Percentiles rank a stretch among this genome's conserved stretches.
Evolutionary conservation across 139 green algal genomes (phyloP).

Genomic region (Coelastrella sp.): DNA sequence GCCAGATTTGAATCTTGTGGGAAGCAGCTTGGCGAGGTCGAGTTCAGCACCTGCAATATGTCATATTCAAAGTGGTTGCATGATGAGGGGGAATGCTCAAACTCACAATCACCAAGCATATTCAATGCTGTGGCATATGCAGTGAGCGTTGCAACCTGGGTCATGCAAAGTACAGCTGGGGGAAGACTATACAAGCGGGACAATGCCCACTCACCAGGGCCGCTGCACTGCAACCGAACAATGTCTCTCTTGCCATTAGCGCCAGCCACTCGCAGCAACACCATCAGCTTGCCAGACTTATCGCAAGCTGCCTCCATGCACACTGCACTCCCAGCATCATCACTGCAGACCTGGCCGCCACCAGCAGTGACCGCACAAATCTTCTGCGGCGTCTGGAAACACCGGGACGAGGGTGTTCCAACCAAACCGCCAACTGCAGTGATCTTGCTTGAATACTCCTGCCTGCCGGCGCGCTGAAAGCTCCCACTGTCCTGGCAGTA

Average conservation of each 20-base stretch:
- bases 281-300: conserved; percentile 8
- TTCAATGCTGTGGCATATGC: too few relatives aligned
- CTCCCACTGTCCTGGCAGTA: conserved; percentile 31
- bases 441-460: background rate
- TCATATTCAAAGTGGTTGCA: too few relatives aligned
- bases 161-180: too few relatives aligned
- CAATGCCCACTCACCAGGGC: conserved; percentile 22
- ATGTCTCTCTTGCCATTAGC: background rate
- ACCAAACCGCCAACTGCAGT: conserved; percentile 2
- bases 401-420: conserved; percentile 11
- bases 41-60: conserved; percentile 26
- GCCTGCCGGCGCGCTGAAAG: conserved; percentile 6
- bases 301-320: conserved; percentile 33
- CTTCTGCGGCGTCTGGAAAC: conserved; percentile 33
- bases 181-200: too few relatives aligned
- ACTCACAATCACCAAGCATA: background rate
- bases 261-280: conserved; percentile 25
- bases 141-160: too few relatives aligned
- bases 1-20: conserved; percentile 21
- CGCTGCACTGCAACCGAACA: conserved; percentile 19
- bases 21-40: conserved; percentile 38
- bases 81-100: too few relatives aligned
- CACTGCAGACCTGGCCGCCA: background rate
- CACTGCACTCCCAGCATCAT: conserved; percentile 16
- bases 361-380: background rate